Conservation (phyloP, 805 yeast genomes). For the Ogataea pignaliae region DNA sequence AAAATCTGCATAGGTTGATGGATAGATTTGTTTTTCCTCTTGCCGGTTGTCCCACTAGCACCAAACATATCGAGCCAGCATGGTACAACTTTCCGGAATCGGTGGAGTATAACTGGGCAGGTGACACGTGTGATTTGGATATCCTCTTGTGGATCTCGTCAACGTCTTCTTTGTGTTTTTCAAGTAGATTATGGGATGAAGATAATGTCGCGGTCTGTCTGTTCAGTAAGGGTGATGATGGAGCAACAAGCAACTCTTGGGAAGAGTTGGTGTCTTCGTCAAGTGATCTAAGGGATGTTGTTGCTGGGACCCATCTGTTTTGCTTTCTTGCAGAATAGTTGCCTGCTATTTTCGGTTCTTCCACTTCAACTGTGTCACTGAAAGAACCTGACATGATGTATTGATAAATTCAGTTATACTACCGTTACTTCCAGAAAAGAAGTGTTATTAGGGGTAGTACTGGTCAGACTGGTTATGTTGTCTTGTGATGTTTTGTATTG, state of each 20-base stretch:
- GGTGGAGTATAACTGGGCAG: constrained; percentile 91
- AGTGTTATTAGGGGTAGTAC: too few species aligned
- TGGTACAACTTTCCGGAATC: constrained; percentile 91
- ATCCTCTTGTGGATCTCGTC: constrained; percentile 69
- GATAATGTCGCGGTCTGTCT: not conserved
- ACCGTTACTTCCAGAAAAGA: too few species aligned
- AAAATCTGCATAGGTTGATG: constrained; percentile 84
- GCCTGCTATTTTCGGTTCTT: constrained; percentile 42
- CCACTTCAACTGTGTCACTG: constrained; percentile 27
- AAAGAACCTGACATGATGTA: not conserved
- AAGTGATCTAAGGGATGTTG: constrained; percentile 1
- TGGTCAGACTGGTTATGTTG: too few species aligned
- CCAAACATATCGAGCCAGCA: constrained; percentile 89
- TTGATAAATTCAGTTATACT: not conserved
- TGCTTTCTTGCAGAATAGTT: constrained; percentile 54
- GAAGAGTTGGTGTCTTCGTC: constrained; percentile 8
- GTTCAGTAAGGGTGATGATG: constrained; percentile 13
- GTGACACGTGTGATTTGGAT: constrained; percentile 65
- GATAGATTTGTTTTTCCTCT: constrained; percentile 93
- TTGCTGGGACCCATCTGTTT: constrained; percentile 41
- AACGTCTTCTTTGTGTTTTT: constrained; percentile 13
- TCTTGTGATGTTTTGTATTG: too few species aligned
- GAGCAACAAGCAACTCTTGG: constrained; percentile 8
- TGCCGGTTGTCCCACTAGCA: constrained; percentile 90
- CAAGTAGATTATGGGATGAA: constrained; percentile 6